phyloP scores from a whole-genome alignment of 2,329 filamentous ascomycete species.

The Ophiostoma montium region DNA sequence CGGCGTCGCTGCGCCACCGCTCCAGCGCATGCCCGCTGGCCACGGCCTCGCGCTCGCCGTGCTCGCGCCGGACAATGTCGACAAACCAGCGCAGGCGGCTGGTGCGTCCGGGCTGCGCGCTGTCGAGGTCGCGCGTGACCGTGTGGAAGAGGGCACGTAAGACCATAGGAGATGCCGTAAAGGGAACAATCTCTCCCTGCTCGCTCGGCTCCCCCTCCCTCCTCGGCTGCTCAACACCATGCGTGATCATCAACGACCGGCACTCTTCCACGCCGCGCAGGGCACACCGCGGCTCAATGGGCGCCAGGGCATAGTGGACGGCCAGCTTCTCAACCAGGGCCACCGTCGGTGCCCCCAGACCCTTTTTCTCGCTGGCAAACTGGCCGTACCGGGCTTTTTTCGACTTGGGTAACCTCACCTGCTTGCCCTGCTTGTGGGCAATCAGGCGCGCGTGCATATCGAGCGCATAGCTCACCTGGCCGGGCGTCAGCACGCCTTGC shows the following conservation, averaged over 20 bases:
- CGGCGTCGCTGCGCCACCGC: conserved; percentile 15
- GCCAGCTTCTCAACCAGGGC: conserved; percentile 14
- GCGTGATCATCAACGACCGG: conserved; percentile 17
- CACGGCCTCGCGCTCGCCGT: conserved; percentile 14
- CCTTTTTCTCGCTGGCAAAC: not conserved
- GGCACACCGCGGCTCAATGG: conserved; percentile 14
- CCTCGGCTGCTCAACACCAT: conserved; percentile 11
- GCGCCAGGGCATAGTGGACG: conserved; percentile 11
- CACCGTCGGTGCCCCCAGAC: conserved; percentile 7
- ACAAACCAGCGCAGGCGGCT: conserved; percentile 24
- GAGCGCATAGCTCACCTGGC: conserved; percentile 7
- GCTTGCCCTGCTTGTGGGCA: not conserved
- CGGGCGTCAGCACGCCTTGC: conserved; percentile 4
- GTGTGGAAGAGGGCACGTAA: conserved; percentile 21
- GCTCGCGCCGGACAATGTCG: conserved; percentile 17
- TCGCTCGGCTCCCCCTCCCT: not conserved
- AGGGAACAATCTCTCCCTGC: too few species aligned
- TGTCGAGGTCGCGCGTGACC: conserved; percentile 22
- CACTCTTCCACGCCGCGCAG: conserved; percentile 21
- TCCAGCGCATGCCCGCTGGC: conserved; percentile 14
- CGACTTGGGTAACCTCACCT: not conserved
- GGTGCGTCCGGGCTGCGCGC: conserved; percentile 21
- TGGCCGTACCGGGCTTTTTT: not conserved
- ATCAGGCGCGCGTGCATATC: conserved; percentile 2
- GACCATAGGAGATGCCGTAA: conserved; percentile 11